Evolutionary conservation across 371 early-diverging fungal genomes (phyloP), one percentile per base, ranked within the genome.

Genomic region (Rhizomucor pusillus): DNA sequence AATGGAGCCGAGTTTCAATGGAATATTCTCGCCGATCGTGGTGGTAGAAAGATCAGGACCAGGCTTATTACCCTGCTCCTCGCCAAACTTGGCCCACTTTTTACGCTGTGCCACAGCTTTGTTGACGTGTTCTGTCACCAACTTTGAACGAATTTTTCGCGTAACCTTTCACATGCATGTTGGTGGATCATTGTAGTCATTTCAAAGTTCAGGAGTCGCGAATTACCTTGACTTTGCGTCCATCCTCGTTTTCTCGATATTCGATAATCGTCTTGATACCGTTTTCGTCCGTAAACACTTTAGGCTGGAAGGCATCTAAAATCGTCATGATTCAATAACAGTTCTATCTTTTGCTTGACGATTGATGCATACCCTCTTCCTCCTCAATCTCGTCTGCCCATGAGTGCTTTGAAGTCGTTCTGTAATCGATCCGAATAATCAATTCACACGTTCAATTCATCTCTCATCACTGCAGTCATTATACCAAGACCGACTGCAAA

Each of bases 11-110:
- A 98, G 76, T 75, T 93, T 93, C 57, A 98, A 74, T 63, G 77
- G 81, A 45, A 96, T 91, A 52, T 87, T 87, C 63, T 98, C 97
- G 52, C 94, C 93, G 59, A 91, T 81, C 5, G 82, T 88, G 4
- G 98, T 96, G 3, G 96, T 91, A 56, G 89, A 84, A 36, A 90
- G 65, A 75, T 97, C 91, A 37, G 95, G 95, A 1, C 97, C 92
- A 3, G 89, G 79, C 19, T 77, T 75, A 44, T 87, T 85, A 23
- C 84, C 83, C 51, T 72, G 70, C 60, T 90, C 91, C 24, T 80
- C 85, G 22, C 92, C 92, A 63, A 92, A 92, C 69, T 92, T 92
- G 34, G 71, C 80, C 91, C 90, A 91, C 59, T 87, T 86, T 77
- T 93, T 93, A 67, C 95, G 86, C 58, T 85, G 83, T 35, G 97